These are phyloP conservation scores for Prunus dulcis DNA, from an alignment of 306 rosid genomes.

Conservation along the genomic window DNA sequence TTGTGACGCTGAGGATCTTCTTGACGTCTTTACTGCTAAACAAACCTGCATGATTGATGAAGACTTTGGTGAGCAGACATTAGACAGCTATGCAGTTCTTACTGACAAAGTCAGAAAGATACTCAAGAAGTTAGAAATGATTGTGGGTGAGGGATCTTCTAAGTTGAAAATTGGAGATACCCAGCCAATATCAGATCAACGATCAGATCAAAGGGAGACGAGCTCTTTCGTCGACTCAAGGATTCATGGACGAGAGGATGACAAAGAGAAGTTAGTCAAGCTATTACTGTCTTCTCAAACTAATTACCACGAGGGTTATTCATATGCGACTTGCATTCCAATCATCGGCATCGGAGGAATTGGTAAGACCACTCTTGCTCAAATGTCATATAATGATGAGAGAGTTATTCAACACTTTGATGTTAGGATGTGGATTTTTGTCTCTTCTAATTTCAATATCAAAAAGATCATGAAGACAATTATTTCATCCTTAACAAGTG, in stretches of 20 bases:
- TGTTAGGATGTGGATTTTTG: conserved; percentile 1
- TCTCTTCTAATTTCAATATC: not conserved
- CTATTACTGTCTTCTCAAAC: not conserved
- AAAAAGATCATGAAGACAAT: conserved; percentile 2
- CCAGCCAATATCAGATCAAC: not conserved
- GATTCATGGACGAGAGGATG: conserved; percentile 1
- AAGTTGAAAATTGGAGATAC: not conserved
- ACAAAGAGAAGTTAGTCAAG: not conserved
- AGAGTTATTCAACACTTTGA: not conserved
- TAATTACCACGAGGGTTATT: not conserved
- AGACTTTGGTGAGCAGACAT: not conserved
- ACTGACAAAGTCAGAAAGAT: not conserved
- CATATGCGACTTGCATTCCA: conserved; percentile 3
- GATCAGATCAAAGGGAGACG: not conserved
- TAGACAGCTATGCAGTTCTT: not conserved
- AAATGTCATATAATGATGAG: not conserved
- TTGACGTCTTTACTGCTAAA: not conserved
- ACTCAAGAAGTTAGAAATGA: not conserved
- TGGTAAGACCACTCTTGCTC: conserved; percentile 20
- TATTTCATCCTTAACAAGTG: not conserved
- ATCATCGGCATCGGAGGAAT: not conserved
- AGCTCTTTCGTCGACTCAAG: not conserved
- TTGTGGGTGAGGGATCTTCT: not conserved
- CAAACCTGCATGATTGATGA: not conserved
- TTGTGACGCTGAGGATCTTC: not conserved